Conservation (phyloP, 129 eudicot genomes). For the Artemisia annua region DNA sequence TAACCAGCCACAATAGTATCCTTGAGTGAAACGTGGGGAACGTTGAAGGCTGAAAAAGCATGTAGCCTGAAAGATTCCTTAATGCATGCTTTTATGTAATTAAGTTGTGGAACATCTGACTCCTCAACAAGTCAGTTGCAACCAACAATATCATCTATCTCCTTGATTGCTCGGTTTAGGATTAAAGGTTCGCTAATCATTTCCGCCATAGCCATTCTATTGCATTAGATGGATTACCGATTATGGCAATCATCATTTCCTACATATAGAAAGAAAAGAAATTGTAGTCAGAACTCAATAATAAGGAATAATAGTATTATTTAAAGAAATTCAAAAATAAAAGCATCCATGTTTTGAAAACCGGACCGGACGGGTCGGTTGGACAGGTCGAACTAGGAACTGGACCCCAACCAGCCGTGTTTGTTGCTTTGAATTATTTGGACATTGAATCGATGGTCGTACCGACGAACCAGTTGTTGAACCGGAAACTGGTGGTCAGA, state of each 20-base stretch:
- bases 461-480: too few relatives aligned
- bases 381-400: too few relatives aligned
- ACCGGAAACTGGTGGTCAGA: too few relatives aligned
- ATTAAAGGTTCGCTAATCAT: background rate
- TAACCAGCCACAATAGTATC: background rate
- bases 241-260: background rate
- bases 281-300: background rate
- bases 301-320: too few relatives aligned
- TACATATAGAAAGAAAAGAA: background rate
- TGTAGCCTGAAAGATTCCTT: constrained; percentile 12
- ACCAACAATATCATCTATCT: constrained; percentile 12
- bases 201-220: constrained; percentile 6
- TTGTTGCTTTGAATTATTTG: too few relatives aligned
- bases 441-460: too few relatives aligned
- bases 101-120: constrained; percentile 14
- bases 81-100: constrained; percentile 2
- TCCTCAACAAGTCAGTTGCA: constrained; percentile 10
- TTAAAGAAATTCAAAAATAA: too few relatives aligned
- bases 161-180: background rate
- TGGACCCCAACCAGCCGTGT: too few relatives aligned
- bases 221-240: constrained; percentile 8
- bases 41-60: constrained; percentile 14
- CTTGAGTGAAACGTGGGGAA: constrained; percentile 12
- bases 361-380: too few relatives aligned
- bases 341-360: too few relatives aligned